Evolutionary conservation across 371 early-diverging fungal genomes (phyloP).

Genomic region (Mortierella sp.): DNA sequence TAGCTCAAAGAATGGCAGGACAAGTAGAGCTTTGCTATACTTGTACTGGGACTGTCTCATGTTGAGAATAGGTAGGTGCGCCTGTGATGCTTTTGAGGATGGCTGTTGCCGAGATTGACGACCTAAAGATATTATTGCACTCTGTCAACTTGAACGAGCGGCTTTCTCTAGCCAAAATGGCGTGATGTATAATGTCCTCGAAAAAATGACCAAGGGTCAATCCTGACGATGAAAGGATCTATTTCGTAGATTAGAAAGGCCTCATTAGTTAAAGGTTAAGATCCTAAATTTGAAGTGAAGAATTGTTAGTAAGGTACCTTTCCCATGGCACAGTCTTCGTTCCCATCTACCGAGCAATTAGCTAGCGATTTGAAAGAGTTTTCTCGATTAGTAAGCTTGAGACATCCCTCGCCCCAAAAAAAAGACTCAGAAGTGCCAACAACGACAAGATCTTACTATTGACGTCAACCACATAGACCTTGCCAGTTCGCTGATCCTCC

Average conservation of each 20-base stretch:
- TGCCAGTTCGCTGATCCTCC: slow-evolving; percentile 40
- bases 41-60: no score
- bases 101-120: no score
- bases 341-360: slow-evolving; percentile 41
- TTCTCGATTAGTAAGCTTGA: not conserved
- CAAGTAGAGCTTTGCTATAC: no score
- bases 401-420: not conserved
- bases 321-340: slow-evolving; percentile 42
- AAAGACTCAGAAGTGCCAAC: not conserved
- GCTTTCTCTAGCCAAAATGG: slow-evolving; percentile 19
- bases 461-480: slow-evolving; percentile 46
- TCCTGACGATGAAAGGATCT: slow-evolving; percentile 36
- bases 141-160: slow-evolving; percentile 7
- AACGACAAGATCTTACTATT: slow-evolving; percentile 19
- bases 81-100: no score
- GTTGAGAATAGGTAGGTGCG: no score
- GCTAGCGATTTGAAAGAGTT: slow-evolving; percentile 11
- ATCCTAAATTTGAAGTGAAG: not conserved
- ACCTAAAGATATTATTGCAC: no score
- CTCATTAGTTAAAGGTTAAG: no score
- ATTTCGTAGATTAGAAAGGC: no score
- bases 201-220: slow-evolving; percentile 35
- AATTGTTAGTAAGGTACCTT: slow-evolving; percentile 20
- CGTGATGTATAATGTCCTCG: slow-evolving; percentile 28
- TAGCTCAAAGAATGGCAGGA: no score